phyloP scores from a whole-genome alignment of 345 rosid genomes.

The rapeseed (Brassica napus) region DNA sequence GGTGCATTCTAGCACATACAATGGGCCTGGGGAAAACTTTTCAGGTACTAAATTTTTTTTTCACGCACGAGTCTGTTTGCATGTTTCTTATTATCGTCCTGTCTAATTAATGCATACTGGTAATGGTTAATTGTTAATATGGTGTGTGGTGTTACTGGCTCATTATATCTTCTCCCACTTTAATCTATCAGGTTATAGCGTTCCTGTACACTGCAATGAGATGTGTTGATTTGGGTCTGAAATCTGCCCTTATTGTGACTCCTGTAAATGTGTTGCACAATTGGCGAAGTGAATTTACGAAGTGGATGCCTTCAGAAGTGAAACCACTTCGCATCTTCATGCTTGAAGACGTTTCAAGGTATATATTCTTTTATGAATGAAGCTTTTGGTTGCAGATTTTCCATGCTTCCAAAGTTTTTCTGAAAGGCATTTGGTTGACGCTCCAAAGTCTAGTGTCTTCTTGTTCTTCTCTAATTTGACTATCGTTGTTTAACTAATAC shows the following conservation, averaged over 20 bases:
- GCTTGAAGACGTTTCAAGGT: slow-evolving; percentile 98
- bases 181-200: slow-evolving; percentile 80
- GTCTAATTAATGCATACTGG: neutral
- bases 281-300: slow-evolving; percentile 90
- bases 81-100: neutral
- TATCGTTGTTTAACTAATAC: neutral
- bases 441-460: neutral
- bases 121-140: slow-evolving; percentile 2
- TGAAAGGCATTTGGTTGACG: neutral
- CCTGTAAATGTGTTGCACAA: slow-evolving; percentile 99
- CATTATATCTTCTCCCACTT: slow-evolving; percentile 9
- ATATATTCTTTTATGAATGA: slow-evolving; percentile 14
- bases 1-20: slow-evolving; percentile 98
- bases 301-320: slow-evolving; percentile 93
- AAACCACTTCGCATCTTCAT: slow-evolving; percentile 87
- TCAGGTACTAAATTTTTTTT: slow-evolving; percentile 61
- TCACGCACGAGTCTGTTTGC: slow-evolving; percentile 12
- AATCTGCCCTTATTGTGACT: slow-evolving; percentile 86
- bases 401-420: neutral
- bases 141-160: slow-evolving; percentile 28
- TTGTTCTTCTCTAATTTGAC: slow-evolving; percentile 7
- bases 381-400: slow-evolving; percentile 11
- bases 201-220: slow-evolving; percentile 96
- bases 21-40: slow-evolving; percentile 99
- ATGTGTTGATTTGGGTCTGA: slow-evolving; percentile 82